Conservation (phyloP, 2,329 filamentous ascomycete species). For the Sporothrix globosa region DNA sequence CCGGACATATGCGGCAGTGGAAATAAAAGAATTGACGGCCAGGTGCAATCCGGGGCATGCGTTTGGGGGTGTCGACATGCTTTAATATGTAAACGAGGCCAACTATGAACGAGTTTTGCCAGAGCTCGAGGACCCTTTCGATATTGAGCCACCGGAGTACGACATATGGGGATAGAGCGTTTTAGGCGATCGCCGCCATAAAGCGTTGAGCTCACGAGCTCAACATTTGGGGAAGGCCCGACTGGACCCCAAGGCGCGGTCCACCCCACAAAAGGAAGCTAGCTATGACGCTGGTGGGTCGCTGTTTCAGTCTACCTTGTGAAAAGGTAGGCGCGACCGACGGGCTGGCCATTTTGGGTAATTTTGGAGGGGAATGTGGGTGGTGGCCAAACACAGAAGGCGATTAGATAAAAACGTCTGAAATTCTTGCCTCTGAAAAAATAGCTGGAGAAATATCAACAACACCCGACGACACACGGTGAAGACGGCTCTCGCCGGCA, state of each 20-base stretch:
- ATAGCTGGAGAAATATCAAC: background rate
- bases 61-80: background rate
- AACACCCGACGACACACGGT: background rate
- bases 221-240: slow-evolving; percentile 25
- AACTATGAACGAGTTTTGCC: background rate
- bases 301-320: background rate
- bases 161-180: slow-evolving; percentile 8
- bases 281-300: slow-evolving; percentile 24
- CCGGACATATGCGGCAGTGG: slow-evolving; percentile 4
- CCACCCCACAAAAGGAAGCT: slow-evolving; percentile 21
- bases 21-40: slow-evolving; percentile 11
- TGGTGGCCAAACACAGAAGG: background rate
- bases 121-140: background rate
- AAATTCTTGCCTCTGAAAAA: background rate
- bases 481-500: background rate
- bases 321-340: slow-evolving; percentile 14
- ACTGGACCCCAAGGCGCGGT: background rate
- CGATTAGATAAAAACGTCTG: background rate
- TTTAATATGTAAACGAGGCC: background rate
- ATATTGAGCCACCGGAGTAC: slow-evolving; percentile 12
- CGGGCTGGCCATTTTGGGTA: background rate
- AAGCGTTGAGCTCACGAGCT: slow-evolving; percentile 25
- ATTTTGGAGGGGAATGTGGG: background rate
- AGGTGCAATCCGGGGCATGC: background rate
- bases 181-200: slow-evolving; percentile 9